These are phyloP conservation scores for Schizochytrium sp. DNA, from an alignment of 108 stramenopile species.

Conservation along the genomic window DNA sequence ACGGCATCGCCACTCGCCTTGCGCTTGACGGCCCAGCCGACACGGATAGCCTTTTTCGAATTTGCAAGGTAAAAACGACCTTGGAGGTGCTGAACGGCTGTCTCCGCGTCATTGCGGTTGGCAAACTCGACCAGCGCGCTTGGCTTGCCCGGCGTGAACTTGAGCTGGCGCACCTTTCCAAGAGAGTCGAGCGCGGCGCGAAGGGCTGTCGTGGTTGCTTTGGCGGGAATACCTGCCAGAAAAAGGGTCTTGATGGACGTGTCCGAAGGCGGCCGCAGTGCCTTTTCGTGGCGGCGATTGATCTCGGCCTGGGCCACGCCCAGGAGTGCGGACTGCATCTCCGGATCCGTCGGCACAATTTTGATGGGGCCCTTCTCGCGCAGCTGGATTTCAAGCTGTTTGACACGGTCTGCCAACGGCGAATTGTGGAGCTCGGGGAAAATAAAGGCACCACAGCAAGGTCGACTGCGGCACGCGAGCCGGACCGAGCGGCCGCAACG, in stretches of 20 bases:
- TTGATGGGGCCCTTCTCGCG: background rate
- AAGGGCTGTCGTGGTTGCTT: background rate
- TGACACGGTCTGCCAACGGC: background rate
- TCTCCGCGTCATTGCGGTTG: background rate
- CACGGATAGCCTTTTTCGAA: background rate
- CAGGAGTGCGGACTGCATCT: background rate
- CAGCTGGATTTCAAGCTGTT: background rate
- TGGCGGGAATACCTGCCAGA: background rate
- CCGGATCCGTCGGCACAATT: background rate
- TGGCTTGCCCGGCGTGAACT: background rate
- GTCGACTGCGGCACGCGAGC: background rate
- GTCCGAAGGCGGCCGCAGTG: background rate
- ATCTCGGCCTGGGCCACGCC: background rate
- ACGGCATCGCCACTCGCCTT: background rate
- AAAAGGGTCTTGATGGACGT: background rate
- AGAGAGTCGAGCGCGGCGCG: background rate
- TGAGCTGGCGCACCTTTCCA: background rate
- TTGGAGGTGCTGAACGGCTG: background rate
- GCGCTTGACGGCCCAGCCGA: slow-evolving; percentile 12
- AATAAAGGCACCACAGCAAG: background rate
- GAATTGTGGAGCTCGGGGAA: background rate
- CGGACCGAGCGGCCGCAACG: background rate
- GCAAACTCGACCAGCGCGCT: background rate
- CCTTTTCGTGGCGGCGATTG: background rate
- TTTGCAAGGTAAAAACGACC: background rate